Evolutionary conservation across 495 filamentous ascomycete genomes (phyloP), one percentile per base, ranked within the genome.

Genomic region (Penicillium chermesinum): DNA sequence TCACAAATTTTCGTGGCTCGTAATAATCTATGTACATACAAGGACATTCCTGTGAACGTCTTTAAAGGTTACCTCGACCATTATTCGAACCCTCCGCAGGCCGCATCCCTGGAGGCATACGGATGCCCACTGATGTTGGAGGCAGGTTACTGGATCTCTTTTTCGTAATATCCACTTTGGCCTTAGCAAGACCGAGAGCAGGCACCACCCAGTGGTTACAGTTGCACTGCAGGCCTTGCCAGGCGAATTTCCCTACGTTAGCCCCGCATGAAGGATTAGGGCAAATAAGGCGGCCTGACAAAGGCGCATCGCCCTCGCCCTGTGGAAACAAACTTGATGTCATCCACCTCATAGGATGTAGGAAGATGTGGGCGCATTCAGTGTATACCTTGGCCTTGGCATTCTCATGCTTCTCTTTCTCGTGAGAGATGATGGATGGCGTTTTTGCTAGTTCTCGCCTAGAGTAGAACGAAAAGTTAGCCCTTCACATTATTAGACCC

Each of bases 281-380:
- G 16, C 45, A 48, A 15, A 36, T 20, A 14, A 48, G 19, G 36
- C 45, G 45, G 10, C 45, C 45, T n/a, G 45, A 48, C 22, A 48
- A 40, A 3, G 45, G 45, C 20, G 45, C 45, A 21, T 48, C 45
- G 8, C 16, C 38, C 2, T 16, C 16, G 5, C 19, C 35, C 3
- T 53, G 40, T 19, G 71, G 69, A 49, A 72, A 74, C 12, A 97
- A 78, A 53, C 81, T 83, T 0, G 83, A 74, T 2, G 85, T 80
- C 93, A 97, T 97, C 94, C 91, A 97, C 15, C 84, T 87, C 15
- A 97, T 75, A 2, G 90, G 88, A 46, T 96, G 88, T 44, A 97
- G 62, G 65, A 95, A 96, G 50, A 89, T 76, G 60, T 97, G 93
- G 4, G 85, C 82, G 57, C 91, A 98, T 19, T 67, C 58, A 25